Conservation (phyloP, 768 basidiomycete genomes). For the Rubroboletus satanas region DNA sequence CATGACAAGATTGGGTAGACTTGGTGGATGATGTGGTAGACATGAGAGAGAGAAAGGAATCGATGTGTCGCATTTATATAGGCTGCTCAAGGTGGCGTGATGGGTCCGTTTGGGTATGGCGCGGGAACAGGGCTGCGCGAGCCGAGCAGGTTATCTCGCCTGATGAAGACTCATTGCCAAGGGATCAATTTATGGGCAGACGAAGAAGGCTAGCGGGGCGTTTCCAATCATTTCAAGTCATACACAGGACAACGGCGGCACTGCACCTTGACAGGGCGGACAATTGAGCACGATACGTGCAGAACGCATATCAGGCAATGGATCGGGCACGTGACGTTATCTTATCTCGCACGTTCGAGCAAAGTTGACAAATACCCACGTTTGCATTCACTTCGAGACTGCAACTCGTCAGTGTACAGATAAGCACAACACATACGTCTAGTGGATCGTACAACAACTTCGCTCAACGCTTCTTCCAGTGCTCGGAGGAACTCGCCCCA, state of each 20-base stretch:
- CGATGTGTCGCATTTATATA: conserved; percentile 29
- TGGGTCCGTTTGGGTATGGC: conserved; percentile 14
- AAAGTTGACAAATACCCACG: conserved; percentile 1
- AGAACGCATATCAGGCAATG: conserved; percentile 13
- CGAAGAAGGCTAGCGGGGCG: conserved; percentile 5
- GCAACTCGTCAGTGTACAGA: conserved; percentile 26
- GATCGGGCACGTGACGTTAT: conserved; percentile 20
- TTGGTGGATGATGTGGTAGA: conserved; percentile 27
- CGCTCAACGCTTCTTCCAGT: neutral
- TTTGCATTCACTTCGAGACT: conserved; percentile 15
- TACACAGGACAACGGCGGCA: conserved; percentile 17
- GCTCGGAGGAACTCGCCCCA: conserved; percentile 3
- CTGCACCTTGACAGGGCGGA: conserved; percentile 20
- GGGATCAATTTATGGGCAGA: conserved; percentile 1
- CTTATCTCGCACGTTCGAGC: conserved; percentile 23
- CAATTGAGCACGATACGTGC: conserved; percentile 2
- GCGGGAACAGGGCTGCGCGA: conserved; percentile 18
- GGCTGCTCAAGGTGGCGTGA: conserved; percentile 22
- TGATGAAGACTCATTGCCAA: conserved; percentile 3
- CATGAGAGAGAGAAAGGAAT: conserved; percentile 21
- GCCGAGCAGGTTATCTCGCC: conserved; percentile 15
- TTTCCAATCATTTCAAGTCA: conserved; percentile 16
- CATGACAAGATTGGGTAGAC: conserved; percentile 20
- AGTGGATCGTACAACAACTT: conserved; percentile 30
- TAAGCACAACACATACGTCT: conserved; percentile 18